These are phyloP conservation scores for Scutellaria minor DNA, from an alignment of 257 asterid genomes.

Conservation along the genomic window DNA sequence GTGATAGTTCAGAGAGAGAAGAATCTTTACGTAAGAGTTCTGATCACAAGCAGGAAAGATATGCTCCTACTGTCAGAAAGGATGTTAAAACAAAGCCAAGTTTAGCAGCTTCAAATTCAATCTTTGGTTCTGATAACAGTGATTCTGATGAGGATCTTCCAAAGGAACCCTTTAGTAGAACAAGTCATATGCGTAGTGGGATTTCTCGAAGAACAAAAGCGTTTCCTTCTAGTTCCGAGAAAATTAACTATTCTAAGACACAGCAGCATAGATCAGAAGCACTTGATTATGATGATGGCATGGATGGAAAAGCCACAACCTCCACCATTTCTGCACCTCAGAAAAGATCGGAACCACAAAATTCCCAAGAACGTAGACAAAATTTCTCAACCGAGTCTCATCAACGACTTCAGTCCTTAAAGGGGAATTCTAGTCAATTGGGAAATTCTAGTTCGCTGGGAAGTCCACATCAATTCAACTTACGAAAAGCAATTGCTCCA, in stretches of 20 bases:
- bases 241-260: conserved; percentile 35
- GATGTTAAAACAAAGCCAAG: conserved; percentile 41
- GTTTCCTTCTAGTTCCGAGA: conserved; percentile 38
- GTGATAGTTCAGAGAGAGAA: conserved; percentile 58
- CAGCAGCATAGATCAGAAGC: conserved; percentile 34
- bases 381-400: conserved; percentile 32
- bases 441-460: neutral
- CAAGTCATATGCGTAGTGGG: conserved; percentile 49
- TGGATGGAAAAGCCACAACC: conserved; percentile 38
- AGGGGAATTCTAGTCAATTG: conserved; percentile 29
- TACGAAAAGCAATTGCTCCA: conserved; percentile 37
- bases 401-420: conserved; percentile 33
- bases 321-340: conserved; percentile 39
- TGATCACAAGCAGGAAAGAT: conserved; percentile 33
- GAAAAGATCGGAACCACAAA: conserved; percentile 32
- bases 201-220: conserved; percentile 72
- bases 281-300: conserved; percentile 39
- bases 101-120: conserved; percentile 42
- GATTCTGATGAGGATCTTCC: conserved; percentile 62
- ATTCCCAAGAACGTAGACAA: neutral
- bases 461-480: neutral
- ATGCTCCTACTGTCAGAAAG: conserved; percentile 31
- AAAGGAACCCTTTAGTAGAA: conserved; percentile 42
- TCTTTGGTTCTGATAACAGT: conserved; percentile 53
- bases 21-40: conserved; percentile 39